Evolutionary conservation across 179 eudicot genomes (phyloP).

Genomic region (Amaranthus tricolor): DNA sequence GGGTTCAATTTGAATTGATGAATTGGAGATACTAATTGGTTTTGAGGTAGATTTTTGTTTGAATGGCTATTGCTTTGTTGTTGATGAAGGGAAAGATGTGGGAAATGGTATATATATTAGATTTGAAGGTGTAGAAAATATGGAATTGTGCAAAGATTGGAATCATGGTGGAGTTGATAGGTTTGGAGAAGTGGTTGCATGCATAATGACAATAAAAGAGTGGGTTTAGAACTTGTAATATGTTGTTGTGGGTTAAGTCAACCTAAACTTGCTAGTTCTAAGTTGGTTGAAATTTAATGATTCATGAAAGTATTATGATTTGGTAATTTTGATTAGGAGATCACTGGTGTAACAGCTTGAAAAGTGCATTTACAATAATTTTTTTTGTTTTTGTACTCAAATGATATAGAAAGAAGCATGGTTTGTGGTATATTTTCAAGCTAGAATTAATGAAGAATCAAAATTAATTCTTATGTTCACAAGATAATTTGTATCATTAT

Average conservation of each 20-base stretch:
- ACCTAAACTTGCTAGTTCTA: slow-evolving; percentile 24
- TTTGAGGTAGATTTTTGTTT: background rate
- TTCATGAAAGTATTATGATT: background rate
- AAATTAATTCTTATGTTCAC: no score
- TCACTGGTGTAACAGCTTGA: slow-evolving; percentile 14
- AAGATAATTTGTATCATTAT: no score
- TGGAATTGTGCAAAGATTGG: background rate
- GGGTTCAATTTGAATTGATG: background rate
- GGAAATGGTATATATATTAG: slow-evolving; percentile 22
- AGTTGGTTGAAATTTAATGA: background rate
- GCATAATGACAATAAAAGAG: no score
- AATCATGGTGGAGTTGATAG: slow-evolving; percentile 29
- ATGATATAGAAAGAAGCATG: no score
- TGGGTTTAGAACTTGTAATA: background rate
- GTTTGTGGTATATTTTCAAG: no score
- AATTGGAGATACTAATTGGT: background rate
- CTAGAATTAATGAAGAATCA: no score
- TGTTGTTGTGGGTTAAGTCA: slow-evolving; percentile 25
- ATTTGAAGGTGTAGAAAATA: background rate
- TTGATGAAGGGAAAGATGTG: slow-evolving; percentile 12
- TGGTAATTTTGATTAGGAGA: slow-evolving; percentile 5
- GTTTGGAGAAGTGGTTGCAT: slow-evolving; percentile 10
- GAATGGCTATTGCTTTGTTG: slow-evolving; percentile 4
- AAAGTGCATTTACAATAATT: slow-evolving; percentile 15
- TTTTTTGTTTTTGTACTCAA: slow-evolving; percentile 10